phyloP scores from a whole-genome alignment of 2,329 filamentous ascomycete genomes.

The Aspergillus texensis region DNA sequence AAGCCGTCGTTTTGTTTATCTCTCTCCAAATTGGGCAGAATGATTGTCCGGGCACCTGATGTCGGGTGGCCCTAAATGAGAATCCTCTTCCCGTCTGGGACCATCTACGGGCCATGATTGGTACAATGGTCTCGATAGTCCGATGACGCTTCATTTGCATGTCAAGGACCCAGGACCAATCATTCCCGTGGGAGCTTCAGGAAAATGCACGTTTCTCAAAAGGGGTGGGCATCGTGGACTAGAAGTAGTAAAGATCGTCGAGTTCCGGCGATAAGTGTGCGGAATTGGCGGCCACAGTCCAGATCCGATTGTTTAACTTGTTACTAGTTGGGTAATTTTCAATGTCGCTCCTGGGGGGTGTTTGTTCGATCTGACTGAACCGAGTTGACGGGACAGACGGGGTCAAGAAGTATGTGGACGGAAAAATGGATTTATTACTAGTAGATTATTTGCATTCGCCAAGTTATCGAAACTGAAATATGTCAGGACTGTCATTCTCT shows the following conservation, averaged over 20 bases:
- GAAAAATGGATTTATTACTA: not conserved
- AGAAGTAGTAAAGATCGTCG: slow-evolving; percentile 22
- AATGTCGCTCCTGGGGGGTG: slow-evolving; percentile 2
- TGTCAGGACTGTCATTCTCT: not conserved
- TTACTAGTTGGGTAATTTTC: not conserved
- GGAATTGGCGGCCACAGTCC: slow-evolving; percentile 19
- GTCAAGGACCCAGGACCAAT: slow-evolving; percentile 21
- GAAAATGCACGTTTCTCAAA: slow-evolving; percentile 24
- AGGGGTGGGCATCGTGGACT: slow-evolving; percentile 16
- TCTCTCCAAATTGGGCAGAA: slow-evolving; percentile 18
- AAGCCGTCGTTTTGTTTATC: slow-evolving; percentile 6
- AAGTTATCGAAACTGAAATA: not conserved
- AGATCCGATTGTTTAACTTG: slow-evolving; percentile 16
- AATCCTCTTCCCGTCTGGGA: slow-evolving; percentile 20
- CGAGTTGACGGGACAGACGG: slow-evolving; percentile 24
- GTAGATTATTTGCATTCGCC: not conserved
- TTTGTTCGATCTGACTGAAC: slow-evolving; percentile 22
- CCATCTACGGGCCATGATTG: slow-evolving; percentile 22
- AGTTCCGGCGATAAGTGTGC: slow-evolving; percentile 15
- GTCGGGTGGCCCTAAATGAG: slow-evolving; percentile 18
- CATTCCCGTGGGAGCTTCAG: slow-evolving; percentile 3
- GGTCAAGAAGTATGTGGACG: slow-evolving; percentile 1
- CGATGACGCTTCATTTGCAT: slow-evolving; percentile 25
- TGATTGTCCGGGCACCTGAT: slow-evolving; percentile 14
- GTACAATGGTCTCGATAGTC: slow-evolving; percentile 10